Percentiles rank a stretch among this genome's conserved stretches.
phyloP scores from a whole-genome alignment of 768 basidiomycete genomes.

The Calocybe indica region DNA sequence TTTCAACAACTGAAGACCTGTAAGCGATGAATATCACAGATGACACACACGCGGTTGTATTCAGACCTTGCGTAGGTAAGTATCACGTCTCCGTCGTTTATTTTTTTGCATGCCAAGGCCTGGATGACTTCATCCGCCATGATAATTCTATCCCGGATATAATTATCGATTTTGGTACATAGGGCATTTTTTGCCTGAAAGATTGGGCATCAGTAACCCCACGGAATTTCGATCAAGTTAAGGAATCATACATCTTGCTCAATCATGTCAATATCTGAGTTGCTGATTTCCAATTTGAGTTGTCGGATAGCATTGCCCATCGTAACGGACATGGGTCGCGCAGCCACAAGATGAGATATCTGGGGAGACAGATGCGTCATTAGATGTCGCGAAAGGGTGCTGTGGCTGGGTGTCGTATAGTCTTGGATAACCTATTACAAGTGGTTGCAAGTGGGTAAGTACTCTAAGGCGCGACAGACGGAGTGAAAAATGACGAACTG shows the following conservation, averaged over 20 bases:
- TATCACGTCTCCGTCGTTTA: conserved; percentile 89
- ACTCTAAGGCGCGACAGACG: conserved; percentile 2
- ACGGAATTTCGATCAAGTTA: not conserved
- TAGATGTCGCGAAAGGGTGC: conserved; percentile 83
- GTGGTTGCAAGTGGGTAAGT: not conserved
- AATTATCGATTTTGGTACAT: conserved; percentile 83
- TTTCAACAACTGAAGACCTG: conserved; percentile 94
- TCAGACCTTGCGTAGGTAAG: conserved; percentile 86
- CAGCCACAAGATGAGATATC: conserved; percentile 84
- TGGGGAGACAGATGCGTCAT: conserved; percentile 91
- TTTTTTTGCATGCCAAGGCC: conserved; percentile 84
- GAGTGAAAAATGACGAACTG: conserved; percentile 42
- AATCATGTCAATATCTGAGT: conserved; percentile 85
- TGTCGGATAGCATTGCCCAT: conserved; percentile 95
- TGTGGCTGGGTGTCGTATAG: conserved; percentile 82
- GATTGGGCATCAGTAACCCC: conserved; percentile 5
- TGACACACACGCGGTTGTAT: not conserved
- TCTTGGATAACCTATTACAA: conserved; percentile 75
- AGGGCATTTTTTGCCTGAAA: conserved; percentile 81
- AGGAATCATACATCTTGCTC: conserved; percentile 75
- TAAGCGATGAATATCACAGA: not conserved
- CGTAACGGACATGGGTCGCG: conserved; percentile 86
- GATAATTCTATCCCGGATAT: conserved; percentile 90
- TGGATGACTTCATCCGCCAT: conserved; percentile 92
- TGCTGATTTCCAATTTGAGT: conserved; percentile 92